Percentiles rank a stretch among this genome's conserved stretches.
Conservation (phyloP, 2,329 filamentous ascomycete species). For the Colletotrichum viniferum region DNA sequence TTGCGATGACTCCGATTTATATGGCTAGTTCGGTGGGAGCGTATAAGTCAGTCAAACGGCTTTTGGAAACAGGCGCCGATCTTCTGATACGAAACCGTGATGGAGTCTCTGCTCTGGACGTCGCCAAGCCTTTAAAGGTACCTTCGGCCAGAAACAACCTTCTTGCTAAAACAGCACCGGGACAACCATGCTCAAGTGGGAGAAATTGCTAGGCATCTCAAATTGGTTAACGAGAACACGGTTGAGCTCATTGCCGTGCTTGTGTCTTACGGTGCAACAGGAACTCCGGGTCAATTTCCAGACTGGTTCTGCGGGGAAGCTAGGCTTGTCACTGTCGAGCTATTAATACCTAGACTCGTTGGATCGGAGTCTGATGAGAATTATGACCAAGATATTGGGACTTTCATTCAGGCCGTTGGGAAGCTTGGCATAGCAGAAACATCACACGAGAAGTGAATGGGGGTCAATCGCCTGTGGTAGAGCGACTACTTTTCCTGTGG, state of each 20-base stretch:
- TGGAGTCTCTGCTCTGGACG: background rate
- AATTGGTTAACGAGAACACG: background rate
- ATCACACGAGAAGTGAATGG: background rate
- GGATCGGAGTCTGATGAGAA: background rate
- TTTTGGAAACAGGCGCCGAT: background rate
- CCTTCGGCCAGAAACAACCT: background rate
- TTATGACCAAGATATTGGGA: background rate
- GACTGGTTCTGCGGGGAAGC: background rate
- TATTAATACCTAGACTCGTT: background rate
- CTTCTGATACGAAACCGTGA: background rate
- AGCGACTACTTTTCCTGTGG: no score
- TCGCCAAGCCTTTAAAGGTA: background rate
- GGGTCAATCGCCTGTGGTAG: background rate
- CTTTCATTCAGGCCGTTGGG: background rate
- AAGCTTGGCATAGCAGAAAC: background rate
- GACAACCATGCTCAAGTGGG: background rate
- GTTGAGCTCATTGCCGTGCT: background rate
- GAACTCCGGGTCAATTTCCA: background rate
- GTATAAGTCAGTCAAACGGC: background rate
- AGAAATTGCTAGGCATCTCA: background rate
- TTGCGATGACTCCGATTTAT: background rate
- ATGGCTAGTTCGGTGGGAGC: background rate
- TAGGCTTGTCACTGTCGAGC: background rate
- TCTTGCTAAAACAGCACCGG: background rate
- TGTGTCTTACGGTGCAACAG: background rate